These are phyloP conservation scores for Neofusicoccum ribis DNA, from an alignment of 2,329 filamentous ascomycete species.

Conservation along the genomic window DNA sequence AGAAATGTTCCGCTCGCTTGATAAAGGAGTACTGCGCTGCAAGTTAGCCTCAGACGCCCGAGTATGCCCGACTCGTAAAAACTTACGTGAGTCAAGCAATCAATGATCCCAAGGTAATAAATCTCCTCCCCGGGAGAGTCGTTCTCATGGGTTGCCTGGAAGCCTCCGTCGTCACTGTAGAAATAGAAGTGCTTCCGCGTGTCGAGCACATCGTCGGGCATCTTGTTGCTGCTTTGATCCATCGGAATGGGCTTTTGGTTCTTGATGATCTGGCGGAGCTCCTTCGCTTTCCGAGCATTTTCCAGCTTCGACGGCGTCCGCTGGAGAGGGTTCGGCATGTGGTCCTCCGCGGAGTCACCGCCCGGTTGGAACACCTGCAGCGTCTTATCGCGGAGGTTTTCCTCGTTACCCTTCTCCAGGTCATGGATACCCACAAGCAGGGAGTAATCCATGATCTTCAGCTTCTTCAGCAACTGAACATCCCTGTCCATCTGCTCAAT, in stretches of 20 bases:
- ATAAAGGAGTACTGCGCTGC: slow-evolving; percentile 76
- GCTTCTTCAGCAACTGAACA: slow-evolving; percentile 78
- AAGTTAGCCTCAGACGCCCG: slow-evolving; percentile 27
- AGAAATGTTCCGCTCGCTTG: slow-evolving; percentile 95
- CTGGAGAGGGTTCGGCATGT: slow-evolving; percentile 68
- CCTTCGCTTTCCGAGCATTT: slow-evolving; percentile 84
- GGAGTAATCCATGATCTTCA: slow-evolving; percentile 99
- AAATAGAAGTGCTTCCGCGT: slow-evolving; percentile 75
- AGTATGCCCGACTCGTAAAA: neutral
- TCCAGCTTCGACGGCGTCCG: slow-evolving; percentile 93
- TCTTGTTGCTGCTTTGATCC: slow-evolving; percentile 75
- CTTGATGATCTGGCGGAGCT: slow-evolving; percentile 89
- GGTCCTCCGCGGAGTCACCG: slow-evolving; percentile 56
- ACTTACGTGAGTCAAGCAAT: slow-evolving; percentile 94
- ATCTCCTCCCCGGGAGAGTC: slow-evolving; percentile 83
- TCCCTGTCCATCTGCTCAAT: slow-evolving; percentile 86
- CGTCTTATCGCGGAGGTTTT: slow-evolving; percentile 87
- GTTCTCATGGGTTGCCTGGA: slow-evolving; percentile 89
- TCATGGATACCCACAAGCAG: slow-evolving; percentile 94
- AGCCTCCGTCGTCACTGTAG: slow-evolving; percentile 90
- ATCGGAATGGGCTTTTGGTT: slow-evolving; percentile 92
- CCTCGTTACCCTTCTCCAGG: slow-evolving; percentile 84
- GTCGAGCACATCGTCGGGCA: slow-evolving; percentile 81
- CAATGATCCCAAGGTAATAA: slow-evolving; percentile 97
- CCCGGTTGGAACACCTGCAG: slow-evolving; percentile 92